Conservation (phyloP, 2,329 filamentous ascomycete species). For the Sporothrix luriei region DNA sequence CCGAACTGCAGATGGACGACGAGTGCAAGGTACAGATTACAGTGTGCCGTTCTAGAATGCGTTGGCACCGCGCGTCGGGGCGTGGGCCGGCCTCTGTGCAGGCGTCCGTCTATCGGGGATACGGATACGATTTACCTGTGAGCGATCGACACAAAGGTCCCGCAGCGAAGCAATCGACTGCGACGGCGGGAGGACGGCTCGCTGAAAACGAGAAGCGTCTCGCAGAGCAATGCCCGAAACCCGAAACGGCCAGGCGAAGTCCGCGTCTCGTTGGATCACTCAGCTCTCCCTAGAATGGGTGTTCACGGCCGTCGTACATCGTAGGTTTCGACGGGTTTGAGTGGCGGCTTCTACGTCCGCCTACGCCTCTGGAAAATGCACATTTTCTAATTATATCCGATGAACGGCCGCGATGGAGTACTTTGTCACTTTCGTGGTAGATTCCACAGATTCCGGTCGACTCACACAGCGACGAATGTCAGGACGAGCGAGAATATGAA, state of each 20-base stretch:
- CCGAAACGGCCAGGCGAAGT: background rate
- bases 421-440: background rate
- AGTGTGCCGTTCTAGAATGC: background rate
- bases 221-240: conserved; percentile 7
- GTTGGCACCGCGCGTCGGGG: conserved; percentile 2
- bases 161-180: background rate
- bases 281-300: background rate
- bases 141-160: background rate
- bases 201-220: background rate
- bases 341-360: background rate
- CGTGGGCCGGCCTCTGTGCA: background rate
- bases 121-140: background rate
- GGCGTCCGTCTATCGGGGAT: background rate
- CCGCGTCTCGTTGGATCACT: background rate
- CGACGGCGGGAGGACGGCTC: no score
- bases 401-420: background rate
- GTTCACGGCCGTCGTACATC: background rate
- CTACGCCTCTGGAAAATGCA: background rate
- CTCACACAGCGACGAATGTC: background rate
- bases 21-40: background rate
- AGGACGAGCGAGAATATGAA: background rate
- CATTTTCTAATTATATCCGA: background rate
- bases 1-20: background rate
- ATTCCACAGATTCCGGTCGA: background rate
- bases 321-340: background rate